Base-by-base conservation (phyloP, 73 alveolate genomes). In the Paraurostyla sp. region DNA sequence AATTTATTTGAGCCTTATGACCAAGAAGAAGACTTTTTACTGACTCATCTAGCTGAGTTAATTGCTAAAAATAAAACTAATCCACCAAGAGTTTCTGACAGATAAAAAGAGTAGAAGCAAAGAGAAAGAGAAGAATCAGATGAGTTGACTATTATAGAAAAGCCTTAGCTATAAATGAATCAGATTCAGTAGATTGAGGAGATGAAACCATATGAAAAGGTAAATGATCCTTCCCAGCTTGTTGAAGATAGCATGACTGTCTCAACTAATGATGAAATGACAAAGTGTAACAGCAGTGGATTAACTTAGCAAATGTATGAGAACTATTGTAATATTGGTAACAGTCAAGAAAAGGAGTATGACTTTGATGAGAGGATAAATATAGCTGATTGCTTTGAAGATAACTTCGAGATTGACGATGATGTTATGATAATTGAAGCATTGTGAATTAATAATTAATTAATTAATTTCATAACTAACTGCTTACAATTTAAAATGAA, bases 391-490 rank as follows among this genome's bases (percentile, higher is more conserved):
- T 65, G 35, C 58, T 65, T 65, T 40, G 82, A 65, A 15, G 82
- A 38, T 40, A 35, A 23, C 4, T 13, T 65, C 20, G 58, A 65
- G 16, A 30, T 11, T 16, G 82, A 65, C 6, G 82, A 65, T 38
- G 82, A 65, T 18, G 32, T 65, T 1, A 65, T 65, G 82, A 65
- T 65, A 11, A 35, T 65, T n/a, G n/a, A n/a, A n/a, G n/a, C n/a
- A n/a, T n/a, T n/a, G n/a, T n/a, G n/a, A n/a, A n/a, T n/a, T n/a
- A n/a, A n/a, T n/a, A n/a, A n/a, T n/a, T n/a, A n/a, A n/a, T n/a
- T n/a, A n/a, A n/a, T n/a, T n/a, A n/a, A n/a, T n/a, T n/a, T n/a
- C n/a, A n/a, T n/a, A n/a, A n/a, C n/a, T n/a, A n/a, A n/a, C n/a
- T n/a, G n/a, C n/a, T n/a, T n/a, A n/a, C n/a, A n/a, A n/a, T n/a